Evolutionary conservation across 2,329 filamentous ascomycete species (phyloP), one percentile per base, ranked within the genome.

Genomic region (Fusarium graminum): DNA sequence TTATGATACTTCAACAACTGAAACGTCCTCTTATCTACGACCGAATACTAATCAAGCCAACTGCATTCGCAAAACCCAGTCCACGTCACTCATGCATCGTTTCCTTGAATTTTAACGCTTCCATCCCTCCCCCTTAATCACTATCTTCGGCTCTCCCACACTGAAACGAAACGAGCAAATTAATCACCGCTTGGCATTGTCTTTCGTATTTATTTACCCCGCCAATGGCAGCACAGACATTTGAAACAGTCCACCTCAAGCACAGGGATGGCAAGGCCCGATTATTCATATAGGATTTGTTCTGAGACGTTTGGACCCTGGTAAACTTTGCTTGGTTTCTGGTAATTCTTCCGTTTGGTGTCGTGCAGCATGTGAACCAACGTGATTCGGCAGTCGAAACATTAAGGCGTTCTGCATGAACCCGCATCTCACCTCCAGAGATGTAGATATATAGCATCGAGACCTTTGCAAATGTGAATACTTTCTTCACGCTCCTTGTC

Each of bases 171-270:
- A 63, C 59, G 50, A 62, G 57, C 34, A 29, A 11, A 41, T 59
- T 59, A 28, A 39, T 38, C 30, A 22, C 17, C 19, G 14, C 34
- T 36, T 36, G 34, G 34, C 34, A 9, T 10, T n/a, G 34, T 36
- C 9, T 36, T 36, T 36, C 4, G 34, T 16, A 36, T 17, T 38
- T 57, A 44, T 42, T 43, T 56, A 47, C 34, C 59, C 56, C 59
- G 59, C 67, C 67, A 69, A 67, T 69, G 3, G 52, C 49, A 60
- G 25, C 36, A 22, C 4, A 42, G 32, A 43, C n/a, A 69, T 67
- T 69, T 69, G 59, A 67, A 67, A 69, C 67, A 43, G 26, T 11
- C 42, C 42, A 40, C 66, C 61, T 69, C 39, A 36, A 6, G 9
- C 17, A 19, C 53, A 55, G 52, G 49, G 44, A 17, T 42, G 22